Conservation (phyloP, 2,329 filamentous ascomycete species). For the Ascochyta pisi region DNA sequence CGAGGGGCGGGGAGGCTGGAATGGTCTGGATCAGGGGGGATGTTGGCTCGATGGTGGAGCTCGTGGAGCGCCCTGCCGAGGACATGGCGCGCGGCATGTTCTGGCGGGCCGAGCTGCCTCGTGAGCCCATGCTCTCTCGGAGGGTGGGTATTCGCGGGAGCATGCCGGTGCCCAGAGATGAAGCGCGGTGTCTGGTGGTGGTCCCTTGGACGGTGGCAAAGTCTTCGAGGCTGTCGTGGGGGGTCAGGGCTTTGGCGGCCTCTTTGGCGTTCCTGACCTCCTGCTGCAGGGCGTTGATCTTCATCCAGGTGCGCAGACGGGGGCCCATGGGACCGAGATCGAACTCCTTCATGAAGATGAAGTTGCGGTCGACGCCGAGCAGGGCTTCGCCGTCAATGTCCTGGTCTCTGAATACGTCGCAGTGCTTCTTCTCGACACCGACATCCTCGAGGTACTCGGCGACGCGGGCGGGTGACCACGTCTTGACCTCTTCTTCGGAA, state of each 20-base stretch:
- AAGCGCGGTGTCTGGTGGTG: constrained; percentile 54
- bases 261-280: constrained; percentile 71
- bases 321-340: constrained; percentile 90
- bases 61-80: constrained; percentile 39
- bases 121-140: constrained; percentile 40
- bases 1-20: constrained; percentile 50
- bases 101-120: constrained; percentile 34
- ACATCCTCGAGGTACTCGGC: constrained; percentile 86
- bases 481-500: constrained; percentile 74
- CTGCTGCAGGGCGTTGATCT: constrained; percentile 89
- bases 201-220: constrained; percentile 46
- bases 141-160: constrained; percentile 49
- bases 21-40: constrained; percentile 55
- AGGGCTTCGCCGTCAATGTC: constrained; percentile 95
- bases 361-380: constrained; percentile 92
- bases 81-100: constrained; percentile 43
- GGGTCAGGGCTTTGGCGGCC: constrained; percentile 43
- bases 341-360: constrained; percentile 93
- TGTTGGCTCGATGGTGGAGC: constrained; percentile 42
- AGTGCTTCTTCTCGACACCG: constrained; percentile 88
- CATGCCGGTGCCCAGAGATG: constrained; percentile 49
- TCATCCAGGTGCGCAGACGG: constrained; percentile 93
- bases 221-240: constrained; percentile 40
- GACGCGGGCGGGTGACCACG: constrained; percentile 82
- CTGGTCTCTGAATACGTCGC: constrained; percentile 92